Evolutionary conservation across 2,329 filamentous ascomycete species (phyloP), one percentile per base, ranked within the genome.

Genomic region (Leptodontidium sp.): DNA sequence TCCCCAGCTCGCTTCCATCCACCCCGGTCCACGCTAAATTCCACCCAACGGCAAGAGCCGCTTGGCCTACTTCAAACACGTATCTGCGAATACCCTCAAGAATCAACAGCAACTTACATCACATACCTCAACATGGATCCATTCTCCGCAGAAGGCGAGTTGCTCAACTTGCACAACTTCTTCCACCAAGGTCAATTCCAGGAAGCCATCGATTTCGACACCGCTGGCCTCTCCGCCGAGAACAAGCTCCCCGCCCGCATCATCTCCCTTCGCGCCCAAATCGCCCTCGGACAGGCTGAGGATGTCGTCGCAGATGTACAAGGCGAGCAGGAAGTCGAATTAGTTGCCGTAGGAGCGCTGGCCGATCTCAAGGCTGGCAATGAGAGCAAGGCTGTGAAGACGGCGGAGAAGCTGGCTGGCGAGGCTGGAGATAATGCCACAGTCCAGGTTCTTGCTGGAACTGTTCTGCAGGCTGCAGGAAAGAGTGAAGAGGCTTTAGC

Each of bases 171-270:
- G 73, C 88, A 91, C 83, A 91, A 88, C 81, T 81, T 88, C 81
- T 91, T 91, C 82, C 86, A 91, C 80, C 88, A 91, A 80, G 94
- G 93, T 78, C 94, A 97, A 84, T 97, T 93, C 86, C 87, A 93
- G 78, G 86, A 91, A 78, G 94, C 97, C 72, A 81, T 97, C 81
- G 91, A 96, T 83, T 97, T 94, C 82, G 91, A 97, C 81, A 91
- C 90, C 53, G 89, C 91, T 6, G 85, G 90, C 69, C 91, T 98
- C 78, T 96, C 93, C 55, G 75, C 90, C 72, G 89, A 91, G 76
- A 98, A 98, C 82, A 85, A 86, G 58, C 85, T 94, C 15, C 88
- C 93, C 52, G 92, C 93, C 50, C 90, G 90, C 68, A 83, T 97
- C 55, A 88, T 98, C 66, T 86, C 91, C 79, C 88, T 95, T 72